A percentile compares a stretch with the other conserved stretches of the same genome.
phyloP scores from a whole-genome alignment of 176 grass and related monocot species.

The Aechmea fasciata region DNA sequence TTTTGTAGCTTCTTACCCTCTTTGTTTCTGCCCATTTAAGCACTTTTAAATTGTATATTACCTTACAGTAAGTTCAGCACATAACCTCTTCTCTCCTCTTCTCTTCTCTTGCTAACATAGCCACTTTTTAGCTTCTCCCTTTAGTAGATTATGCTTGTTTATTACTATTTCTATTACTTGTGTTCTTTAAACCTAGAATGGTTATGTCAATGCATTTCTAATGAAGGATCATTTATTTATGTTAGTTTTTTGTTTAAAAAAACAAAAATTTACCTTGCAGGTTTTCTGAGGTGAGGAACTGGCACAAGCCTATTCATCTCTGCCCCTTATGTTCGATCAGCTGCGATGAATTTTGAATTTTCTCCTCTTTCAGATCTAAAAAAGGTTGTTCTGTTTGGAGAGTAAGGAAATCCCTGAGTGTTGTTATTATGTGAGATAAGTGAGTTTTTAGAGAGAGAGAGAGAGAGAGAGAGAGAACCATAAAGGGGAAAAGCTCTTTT shows the following conservation, averaged over 20 bases:
- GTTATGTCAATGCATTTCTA: neutral
- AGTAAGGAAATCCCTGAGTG: slow-evolving; percentile 21
- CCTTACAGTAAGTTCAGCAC: neutral
- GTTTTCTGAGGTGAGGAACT: slow-evolving; percentile 2
- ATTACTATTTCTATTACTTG: neutral
- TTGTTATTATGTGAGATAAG: no score
- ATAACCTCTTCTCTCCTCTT: neutral
- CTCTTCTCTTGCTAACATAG: neutral
- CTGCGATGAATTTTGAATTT: neutral
- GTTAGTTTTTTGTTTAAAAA: neutral
- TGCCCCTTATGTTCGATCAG: neutral
- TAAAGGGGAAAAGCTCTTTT: slow-evolving; percentile 12
- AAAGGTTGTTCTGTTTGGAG: slow-evolving; percentile 22
- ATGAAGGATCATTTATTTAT: neutral
- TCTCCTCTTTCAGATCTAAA: slow-evolving; percentile 6
- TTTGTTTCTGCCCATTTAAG: no score
- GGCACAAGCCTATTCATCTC: neutral
- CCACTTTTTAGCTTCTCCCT: no score
- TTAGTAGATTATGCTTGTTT: neutral
- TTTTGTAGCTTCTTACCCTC: no score
- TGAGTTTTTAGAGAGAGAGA: neutral
- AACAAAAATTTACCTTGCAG: neutral
- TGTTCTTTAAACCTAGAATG: neutral
- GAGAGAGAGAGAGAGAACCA: neutral
- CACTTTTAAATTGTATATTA: no score